These are phyloP conservation scores for Typha latifolia DNA, from an alignment of 176 grass and related monocot species.

Conservation along the genomic window DNA sequence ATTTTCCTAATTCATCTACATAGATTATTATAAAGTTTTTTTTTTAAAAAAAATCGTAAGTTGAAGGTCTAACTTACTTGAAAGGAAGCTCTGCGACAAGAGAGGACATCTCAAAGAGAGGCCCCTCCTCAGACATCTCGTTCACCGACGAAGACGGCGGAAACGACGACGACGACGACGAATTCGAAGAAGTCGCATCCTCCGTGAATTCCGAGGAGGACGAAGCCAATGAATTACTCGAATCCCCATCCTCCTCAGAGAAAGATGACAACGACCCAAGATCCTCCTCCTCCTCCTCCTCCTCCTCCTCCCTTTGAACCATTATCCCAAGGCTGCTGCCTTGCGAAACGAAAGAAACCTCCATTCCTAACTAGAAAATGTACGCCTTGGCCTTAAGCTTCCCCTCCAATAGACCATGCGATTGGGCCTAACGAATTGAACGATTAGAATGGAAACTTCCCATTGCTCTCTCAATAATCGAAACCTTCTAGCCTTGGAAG, in stretches of 20 bases:
- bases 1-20: not conserved
- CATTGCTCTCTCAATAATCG: not conserved
- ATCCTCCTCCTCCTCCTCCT: not conserved
- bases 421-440: not conserved
- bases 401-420: not conserved
- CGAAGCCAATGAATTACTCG: conserved; percentile 24
- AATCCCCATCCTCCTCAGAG: conserved; percentile 6
- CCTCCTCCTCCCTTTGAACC: not conserved
- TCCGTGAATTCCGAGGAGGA: conserved; percentile 31
- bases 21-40: not conserved
- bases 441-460: not conserved
- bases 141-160: conserved; percentile 17
- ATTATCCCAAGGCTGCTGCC: not conserved
- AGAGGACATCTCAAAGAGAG: conserved; percentile 43
- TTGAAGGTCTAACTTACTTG: conserved; percentile 21
- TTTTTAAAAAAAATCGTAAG: not conserved
- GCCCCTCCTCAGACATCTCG: conserved; percentile 17
- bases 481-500: not conserved
- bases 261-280: not conserved
- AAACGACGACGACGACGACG: conserved; percentile 2
- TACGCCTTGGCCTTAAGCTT: not conserved
- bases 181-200: conserved; percentile 19
- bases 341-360: not conserved
- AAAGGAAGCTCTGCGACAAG: conserved; percentile 42
- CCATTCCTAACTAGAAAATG: not conserved